A percentile compares a stretch with the other conserved stretches of the same genome.
These are phyloP conservation scores for Debaryomycetaceae sp. DNA, from an alignment of 1,139 yeast genomes.

Conservation along the genomic window DNA sequence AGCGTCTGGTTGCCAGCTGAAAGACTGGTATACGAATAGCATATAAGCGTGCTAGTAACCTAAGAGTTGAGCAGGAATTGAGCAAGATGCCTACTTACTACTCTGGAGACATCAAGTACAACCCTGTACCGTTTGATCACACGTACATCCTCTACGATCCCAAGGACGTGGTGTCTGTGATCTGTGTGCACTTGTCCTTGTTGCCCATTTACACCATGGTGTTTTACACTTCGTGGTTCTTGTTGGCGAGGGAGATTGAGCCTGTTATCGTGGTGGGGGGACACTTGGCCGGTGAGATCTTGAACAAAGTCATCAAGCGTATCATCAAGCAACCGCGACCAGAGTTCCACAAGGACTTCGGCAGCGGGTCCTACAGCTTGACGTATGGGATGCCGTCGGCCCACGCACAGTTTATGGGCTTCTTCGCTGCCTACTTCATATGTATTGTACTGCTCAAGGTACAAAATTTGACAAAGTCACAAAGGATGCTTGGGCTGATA, in stretches of 20 bases:
- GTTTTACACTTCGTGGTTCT: conserved; percentile 80
- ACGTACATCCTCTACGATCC: conserved; percentile 83
- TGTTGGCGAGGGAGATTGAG: conserved; percentile 79
- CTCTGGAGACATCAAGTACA: conserved; percentile 16
- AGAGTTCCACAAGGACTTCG: conserved; percentile 47
- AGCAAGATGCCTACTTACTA: not conserved
- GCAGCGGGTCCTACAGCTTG: conserved; percentile 44
- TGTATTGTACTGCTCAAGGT: conserved; percentile 36
- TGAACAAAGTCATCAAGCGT: conserved; percentile 67
- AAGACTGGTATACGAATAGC: too few relatives aligned
- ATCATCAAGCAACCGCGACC: conserved; percentile 76
- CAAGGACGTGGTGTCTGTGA: conserved; percentile 54
- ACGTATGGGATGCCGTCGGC: conserved; percentile 98
- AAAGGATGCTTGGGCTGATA: conserved; percentile 20
- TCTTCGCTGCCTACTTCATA: conserved; percentile 62
- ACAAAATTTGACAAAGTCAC: conserved; percentile 14
- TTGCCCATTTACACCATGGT: conserved; percentile 80
- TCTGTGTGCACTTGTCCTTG: conserved; percentile 70
- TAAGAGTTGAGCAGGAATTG: too few relatives aligned
- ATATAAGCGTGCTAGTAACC: too few relatives aligned
- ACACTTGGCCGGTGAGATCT: conserved; percentile 72
- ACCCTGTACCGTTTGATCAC: conserved; percentile 55
- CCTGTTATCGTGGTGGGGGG: conserved; percentile 83
- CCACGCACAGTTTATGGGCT: conserved; percentile 94
- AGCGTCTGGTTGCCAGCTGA: too few relatives aligned